A percentile compares a stretch with the other conserved stretches of the same genome.
Conservation (phyloP, 2,329 filamentous ascomycete species). For the Alternaria sp. region DNA sequence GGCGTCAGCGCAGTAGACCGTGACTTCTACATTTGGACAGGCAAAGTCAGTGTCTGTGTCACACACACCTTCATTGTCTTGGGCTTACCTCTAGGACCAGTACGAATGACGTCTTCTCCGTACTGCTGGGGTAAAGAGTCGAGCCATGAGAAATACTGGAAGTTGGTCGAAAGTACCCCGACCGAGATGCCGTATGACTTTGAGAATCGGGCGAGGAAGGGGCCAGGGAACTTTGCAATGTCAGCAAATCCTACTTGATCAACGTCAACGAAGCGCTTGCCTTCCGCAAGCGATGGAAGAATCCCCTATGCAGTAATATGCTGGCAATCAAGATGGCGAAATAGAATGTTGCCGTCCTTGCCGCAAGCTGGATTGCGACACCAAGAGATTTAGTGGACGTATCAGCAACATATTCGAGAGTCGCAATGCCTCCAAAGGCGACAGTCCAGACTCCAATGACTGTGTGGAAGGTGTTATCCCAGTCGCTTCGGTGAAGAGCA, state of each 20-base stretch:
- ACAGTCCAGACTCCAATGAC: conserved; percentile 22
- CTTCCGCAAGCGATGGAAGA: conserved; percentile 50
- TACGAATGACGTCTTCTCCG: conserved; percentile 40
- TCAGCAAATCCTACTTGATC: not conserved
- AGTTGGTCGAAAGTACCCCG: conserved; percentile 23
- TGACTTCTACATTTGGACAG: conserved; percentile 27
- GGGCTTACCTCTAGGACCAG: conserved; percentile 31
- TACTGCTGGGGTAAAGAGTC: conserved; percentile 36
- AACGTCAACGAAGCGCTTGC: conserved; percentile 12
- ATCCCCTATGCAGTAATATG: conserved; percentile 48
- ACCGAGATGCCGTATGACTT: conserved; percentile 48
- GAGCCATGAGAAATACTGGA: conserved; percentile 33
- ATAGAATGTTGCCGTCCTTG: conserved; percentile 25
- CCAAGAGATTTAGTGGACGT: conserved; percentile 11
- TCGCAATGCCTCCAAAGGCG: conserved; percentile 22
- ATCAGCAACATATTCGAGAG: conserved; percentile 23
- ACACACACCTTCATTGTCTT: not conserved
- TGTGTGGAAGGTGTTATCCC: conserved; percentile 25
- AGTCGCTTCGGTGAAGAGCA: conserved; percentile 30
- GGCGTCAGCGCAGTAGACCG: conserved; percentile 36
- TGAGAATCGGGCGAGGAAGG: conserved; percentile 43
- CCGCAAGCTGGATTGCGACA: conserved; percentile 13
- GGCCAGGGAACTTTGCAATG: conserved; percentile 44
- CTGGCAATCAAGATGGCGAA: conserved; percentile 35
- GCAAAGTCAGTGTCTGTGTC: not conserved